phyloP scores from a whole-genome alignment of 495 filamentous ascomycete species.

The Trypethelium eluteriae region DNA sequence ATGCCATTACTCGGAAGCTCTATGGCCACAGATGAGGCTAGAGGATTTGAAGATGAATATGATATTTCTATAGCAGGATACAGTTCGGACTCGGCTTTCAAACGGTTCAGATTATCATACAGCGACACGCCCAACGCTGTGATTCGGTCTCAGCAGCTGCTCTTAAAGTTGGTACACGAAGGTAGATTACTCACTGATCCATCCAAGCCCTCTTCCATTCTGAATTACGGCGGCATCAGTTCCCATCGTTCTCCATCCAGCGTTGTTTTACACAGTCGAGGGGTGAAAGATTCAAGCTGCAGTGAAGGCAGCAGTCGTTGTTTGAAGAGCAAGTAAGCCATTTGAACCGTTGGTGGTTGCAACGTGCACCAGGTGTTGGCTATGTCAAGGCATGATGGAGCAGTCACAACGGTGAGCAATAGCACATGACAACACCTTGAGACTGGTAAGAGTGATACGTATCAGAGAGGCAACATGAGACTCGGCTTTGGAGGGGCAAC shows the following conservation, averaged over 20 bases:
- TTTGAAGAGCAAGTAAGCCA: background rate
- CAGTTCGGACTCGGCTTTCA: conserved; percentile 73
- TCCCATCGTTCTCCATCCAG: conserved; percentile 9
- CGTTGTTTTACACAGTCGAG: background rate
- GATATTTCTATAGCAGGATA: conserved; percentile 78
- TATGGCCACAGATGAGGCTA: conserved; percentile 63
- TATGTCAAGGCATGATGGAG: background rate
- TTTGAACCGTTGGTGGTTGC: background rate
- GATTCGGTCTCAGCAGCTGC: background rate
- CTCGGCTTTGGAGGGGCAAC: background rate
- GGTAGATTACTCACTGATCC: background rate
- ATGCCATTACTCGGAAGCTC: conserved; percentile 75
- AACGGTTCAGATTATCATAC: conserved; percentile 73
- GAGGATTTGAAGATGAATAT: conserved; percentile 62
- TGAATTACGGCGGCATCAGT: conserved; percentile 7
- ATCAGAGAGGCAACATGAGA: background rate
- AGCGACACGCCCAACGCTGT: conserved; percentile 80
- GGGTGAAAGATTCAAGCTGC: background rate
- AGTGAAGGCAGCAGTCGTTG: background rate
- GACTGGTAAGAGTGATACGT: background rate
- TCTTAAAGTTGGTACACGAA: background rate
- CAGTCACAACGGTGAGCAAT: background rate
- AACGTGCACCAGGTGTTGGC: background rate
- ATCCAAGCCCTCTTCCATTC: conserved; percentile 7
- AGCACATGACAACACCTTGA: conserved; percentile 5